Percentiles rank a stretch among this genome's conserved stretches.
phyloP scores from a whole-genome alignment of 139 green algal genomes.

The Trebouxia sp. region DNA sequence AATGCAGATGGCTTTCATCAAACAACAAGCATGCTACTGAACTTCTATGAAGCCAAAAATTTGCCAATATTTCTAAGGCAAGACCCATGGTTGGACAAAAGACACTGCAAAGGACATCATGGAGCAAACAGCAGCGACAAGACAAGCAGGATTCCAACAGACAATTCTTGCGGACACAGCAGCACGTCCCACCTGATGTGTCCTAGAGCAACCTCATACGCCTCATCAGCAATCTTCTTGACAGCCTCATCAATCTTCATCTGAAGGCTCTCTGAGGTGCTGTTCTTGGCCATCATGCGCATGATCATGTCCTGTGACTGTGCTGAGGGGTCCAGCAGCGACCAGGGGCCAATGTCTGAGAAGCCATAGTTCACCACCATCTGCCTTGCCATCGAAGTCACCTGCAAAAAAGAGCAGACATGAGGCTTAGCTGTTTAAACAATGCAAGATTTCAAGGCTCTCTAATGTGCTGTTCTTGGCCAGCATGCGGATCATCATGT shows the following conservation, averaged over 20 bases:
- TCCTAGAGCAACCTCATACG: slow-evolving; percentile 72
- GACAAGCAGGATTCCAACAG: too few species aligned
- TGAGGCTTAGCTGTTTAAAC: too few species aligned
- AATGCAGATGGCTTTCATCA: too few species aligned
- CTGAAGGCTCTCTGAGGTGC: slow-evolving; percentile 95
- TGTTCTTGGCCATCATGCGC: slow-evolving; percentile 98
- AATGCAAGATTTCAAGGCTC: slow-evolving; percentile 91
- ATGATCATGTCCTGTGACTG: slow-evolving; percentile 94
- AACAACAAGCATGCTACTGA: too few species aligned
- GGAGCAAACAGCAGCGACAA: too few species aligned
- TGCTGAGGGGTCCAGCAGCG: slow-evolving; percentile 85
- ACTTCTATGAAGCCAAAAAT: too few species aligned
- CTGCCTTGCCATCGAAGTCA: slow-evolving; percentile 80
- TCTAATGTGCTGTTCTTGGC: slow-evolving; percentile 94
- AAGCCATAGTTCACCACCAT: slow-evolving; percentile 95
- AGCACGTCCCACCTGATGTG: slow-evolving; percentile 61
- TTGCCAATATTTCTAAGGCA: not conserved
- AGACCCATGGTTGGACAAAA: too few species aligned
- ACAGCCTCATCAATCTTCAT: slow-evolving; percentile 89
- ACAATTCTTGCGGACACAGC: not conserved
- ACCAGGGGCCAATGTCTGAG: slow-evolving; percentile 96
- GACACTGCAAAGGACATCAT: too few species aligned
- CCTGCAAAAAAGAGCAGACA: too few species aligned
- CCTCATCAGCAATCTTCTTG: slow-evolving; percentile 82
- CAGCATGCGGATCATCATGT: slow-evolving; percentile 99